A percentile compares a stretch with the other conserved stretches of the same genome.
These are phyloP conservation scores for Nannochloropsis salina DNA, from an alignment of 108 stramenopile genomes.

Conservation along the genomic window DNA sequence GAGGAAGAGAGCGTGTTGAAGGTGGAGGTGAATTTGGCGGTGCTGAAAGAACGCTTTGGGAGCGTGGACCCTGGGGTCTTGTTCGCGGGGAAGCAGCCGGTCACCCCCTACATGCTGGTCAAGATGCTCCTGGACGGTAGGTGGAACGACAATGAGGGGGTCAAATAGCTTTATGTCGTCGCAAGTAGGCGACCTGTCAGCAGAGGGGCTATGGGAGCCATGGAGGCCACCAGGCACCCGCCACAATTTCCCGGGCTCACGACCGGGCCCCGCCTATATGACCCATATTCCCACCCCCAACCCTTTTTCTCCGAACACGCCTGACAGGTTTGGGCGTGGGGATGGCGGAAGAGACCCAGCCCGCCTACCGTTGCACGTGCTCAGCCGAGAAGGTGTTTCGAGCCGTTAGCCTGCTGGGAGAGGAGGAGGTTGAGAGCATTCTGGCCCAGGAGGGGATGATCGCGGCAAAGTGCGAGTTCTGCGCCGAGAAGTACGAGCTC, in stretches of 20 bases:
- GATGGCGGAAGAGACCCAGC: slow-evolving; percentile 27
- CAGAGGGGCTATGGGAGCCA: no score
- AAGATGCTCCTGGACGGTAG: slow-evolving; percentile 20
- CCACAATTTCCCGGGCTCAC: no score
- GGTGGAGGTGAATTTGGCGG: slow-evolving; percentile 12
- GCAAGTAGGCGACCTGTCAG: no score
- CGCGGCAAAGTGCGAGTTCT: slow-evolving; percentile 47
- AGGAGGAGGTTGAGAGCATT: slow-evolving; percentile 32
- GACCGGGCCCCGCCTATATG: no score
- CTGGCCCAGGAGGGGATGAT: slow-evolving; percentile 29
- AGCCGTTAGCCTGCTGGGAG: slow-evolving; percentile 29
- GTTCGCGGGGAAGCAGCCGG: slow-evolving; percentile 22
- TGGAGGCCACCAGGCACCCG: no score
- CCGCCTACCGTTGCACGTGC: slow-evolving; percentile 42
- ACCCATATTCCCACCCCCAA: not conserved
- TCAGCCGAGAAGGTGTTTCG: slow-evolving; percentile 41
- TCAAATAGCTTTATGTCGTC: not conserved
- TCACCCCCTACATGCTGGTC: not conserved
- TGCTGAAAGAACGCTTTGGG: slow-evolving; percentile 1
- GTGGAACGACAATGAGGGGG: not conserved
- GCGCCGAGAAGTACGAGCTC: slow-evolving; percentile 33
- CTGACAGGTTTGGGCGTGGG: slow-evolving; percentile 21
- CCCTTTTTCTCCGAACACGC: not conserved
- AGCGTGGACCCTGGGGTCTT: not conserved
- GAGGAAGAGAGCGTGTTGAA: not conserved